Evolutionary conservation across 2,329 filamentous ascomycete genomes (phyloP).

Genomic region (Acrocalymma vagum): DNA sequence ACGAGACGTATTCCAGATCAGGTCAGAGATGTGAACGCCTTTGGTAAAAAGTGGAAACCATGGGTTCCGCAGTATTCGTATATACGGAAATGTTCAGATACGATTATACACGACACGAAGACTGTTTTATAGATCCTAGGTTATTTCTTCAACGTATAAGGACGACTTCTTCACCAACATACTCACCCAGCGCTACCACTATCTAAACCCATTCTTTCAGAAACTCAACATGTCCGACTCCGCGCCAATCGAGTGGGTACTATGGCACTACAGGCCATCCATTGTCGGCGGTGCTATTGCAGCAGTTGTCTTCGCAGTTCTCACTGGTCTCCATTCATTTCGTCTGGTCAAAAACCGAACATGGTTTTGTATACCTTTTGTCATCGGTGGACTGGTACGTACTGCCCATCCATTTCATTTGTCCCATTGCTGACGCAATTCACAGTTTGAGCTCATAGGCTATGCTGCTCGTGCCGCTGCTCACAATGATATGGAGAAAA

Average conservation of each 20-base stretch:
- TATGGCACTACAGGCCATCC: conserved; percentile 55
- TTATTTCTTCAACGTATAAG: neutral
- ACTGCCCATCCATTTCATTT: conserved; percentile 13
- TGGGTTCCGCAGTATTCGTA: conserved; percentile 31
- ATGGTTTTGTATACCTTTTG: conserved; percentile 62
- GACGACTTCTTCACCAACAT: neutral
- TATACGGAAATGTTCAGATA: conserved; percentile 2
- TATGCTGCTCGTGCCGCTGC: conserved; percentile 50
- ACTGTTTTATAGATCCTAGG: too few relatives aligned
- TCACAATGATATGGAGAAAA: conserved; percentile 38
- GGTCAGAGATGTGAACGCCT: too few relatives aligned
- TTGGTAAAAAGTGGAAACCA: too few relatives aligned
- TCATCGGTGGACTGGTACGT: conserved; percentile 60
- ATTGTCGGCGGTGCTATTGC: conserved; percentile 58
- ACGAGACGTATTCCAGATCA: too few relatives aligned
- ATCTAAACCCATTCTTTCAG: neutral
- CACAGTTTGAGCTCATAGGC: conserved; percentile 50
- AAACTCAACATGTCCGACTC: conserved; percentile 25
- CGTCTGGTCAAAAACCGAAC: conserved; percentile 54
- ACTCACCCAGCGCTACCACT: neutral
- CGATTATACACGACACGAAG: neutral
- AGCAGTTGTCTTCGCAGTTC: conserved; percentile 55
- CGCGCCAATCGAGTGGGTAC: conserved; percentile 26
- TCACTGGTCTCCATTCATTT: conserved; percentile 54
- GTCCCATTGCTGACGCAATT: neutral